Percentiles rank a stretch among this genome's conserved stretches.
Evolutionary conservation across 805 yeast species (phyloP).

Genomic region (Hanseniaspora occidentalis): DNA sequence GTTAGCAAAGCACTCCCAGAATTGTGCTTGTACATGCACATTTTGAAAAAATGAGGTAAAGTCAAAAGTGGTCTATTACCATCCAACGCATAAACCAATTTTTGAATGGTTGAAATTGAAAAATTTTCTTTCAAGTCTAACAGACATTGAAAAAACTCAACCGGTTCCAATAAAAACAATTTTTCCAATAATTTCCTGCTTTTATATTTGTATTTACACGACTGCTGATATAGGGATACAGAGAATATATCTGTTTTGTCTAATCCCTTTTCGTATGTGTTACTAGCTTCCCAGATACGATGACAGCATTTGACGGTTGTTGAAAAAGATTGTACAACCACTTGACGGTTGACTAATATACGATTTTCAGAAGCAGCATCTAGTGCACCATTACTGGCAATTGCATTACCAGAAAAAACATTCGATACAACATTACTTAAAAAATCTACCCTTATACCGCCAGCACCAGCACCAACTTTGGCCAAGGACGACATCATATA

Average conservation of each 20-base stretch:
- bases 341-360: conserved; percentile 31
- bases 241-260: conserved; percentile 9
- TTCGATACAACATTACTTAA: conserved; percentile 24
- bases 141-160: conserved; percentile 59
- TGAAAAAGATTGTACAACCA: conserved; percentile 52
- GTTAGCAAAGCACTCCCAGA: neutral
- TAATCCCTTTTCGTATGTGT: conserved; percentile 2
- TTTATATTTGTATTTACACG: conserved; percentile 54
- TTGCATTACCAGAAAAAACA: conserved; percentile 19
- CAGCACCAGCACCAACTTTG: neutral
- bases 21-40: conserved; percentile 18
- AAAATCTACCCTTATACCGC: conserved; percentile 17
- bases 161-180: conserved; percentile 53
- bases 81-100: conserved; percentile 66
- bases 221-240: conserved; percentile 33
- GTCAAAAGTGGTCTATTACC: conserved; percentile 72
- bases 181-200: conserved; percentile 54
- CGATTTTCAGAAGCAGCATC: conserved; percentile 33
- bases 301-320: conserved; percentile 43
- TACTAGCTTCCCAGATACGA: conserved; percentile 53
- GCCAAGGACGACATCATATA: conserved; percentile 22
- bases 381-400: conserved; percentile 22
- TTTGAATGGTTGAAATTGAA: conserved; percentile 31
- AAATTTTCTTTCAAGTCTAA: conserved; percentile 26
- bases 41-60: conserved; percentile 49